Evolutionary conservation across 2,329 filamentous ascomycete species (phyloP).

Genomic region (Blastomyces percursus): DNA sequence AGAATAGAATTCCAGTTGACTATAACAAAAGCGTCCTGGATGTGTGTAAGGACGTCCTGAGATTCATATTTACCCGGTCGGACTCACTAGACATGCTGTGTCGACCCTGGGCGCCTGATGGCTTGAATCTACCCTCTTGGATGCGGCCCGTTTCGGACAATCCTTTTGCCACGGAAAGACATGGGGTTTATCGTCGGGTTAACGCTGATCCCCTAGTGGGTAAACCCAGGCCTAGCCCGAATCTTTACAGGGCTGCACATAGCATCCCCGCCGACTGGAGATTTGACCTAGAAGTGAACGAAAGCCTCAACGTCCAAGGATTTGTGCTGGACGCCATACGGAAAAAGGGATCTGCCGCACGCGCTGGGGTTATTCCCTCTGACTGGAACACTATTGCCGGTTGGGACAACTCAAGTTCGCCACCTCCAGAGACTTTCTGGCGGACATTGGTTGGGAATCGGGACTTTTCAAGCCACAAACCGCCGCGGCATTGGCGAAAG

Average conservation of each 20-base stretch:
- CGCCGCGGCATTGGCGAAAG: not conserved
- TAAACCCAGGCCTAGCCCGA: not conserved
- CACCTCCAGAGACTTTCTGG: not conserved
- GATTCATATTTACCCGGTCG: not conserved
- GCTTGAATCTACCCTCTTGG: not conserved
- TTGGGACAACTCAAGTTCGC: not conserved
- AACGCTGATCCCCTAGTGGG: not conserved
- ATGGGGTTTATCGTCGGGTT: not conserved
- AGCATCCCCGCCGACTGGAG: not conserved
- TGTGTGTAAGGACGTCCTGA: not conserved
- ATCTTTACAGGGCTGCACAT: constrained; percentile 1
- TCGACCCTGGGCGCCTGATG: not conserved
- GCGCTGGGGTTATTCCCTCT: not conserved
- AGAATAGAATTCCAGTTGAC: not conserved
- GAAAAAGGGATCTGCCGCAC: not conserved
- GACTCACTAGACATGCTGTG: constrained; percentile 1
- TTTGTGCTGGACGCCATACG: not conserved
- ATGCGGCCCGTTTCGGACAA: not conserved
- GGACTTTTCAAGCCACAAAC: not conserved
- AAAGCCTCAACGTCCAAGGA: not conserved
- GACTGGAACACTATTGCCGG: constrained; percentile 1
- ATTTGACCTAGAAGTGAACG: not conserved
- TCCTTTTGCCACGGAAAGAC: not conserved
- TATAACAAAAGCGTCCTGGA: constrained; percentile 1
- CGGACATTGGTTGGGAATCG: constrained; percentile 1